Conservation (phyloP, 2,329 filamentous ascomycete species). For the Albifimbria verrucaria region DNA sequence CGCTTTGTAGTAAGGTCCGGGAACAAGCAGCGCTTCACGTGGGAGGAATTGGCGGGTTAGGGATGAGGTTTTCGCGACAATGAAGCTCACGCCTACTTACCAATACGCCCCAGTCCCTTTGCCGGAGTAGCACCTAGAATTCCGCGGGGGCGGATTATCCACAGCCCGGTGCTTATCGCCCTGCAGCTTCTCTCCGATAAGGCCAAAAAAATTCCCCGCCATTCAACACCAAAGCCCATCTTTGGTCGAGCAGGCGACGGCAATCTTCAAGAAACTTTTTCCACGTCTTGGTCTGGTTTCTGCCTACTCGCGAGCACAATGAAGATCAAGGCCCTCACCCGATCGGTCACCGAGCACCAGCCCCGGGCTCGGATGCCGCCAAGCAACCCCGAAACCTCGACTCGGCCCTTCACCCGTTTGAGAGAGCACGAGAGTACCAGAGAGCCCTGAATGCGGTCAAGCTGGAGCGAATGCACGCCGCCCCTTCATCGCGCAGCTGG, state of each 20-base stretch:
- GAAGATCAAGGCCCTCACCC: slow-evolving; percentile 66
- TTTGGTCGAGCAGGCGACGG: slow-evolving; percentile 3
- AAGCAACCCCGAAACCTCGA: slow-evolving; percentile 72
- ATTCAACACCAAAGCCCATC: slow-evolving; percentile 11
- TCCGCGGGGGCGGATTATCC: slow-evolving; percentile 21
- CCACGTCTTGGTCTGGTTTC: neutral
- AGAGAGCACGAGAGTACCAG: slow-evolving; percentile 73
- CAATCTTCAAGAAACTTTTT: neutral
- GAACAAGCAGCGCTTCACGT: too few relatives aligned
- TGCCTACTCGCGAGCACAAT: slow-evolving; percentile 19
- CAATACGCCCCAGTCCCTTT: neutral
- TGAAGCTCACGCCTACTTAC: neutral
- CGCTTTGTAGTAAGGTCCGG: too few relatives aligned
- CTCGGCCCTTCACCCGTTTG: slow-evolving; percentile 84
- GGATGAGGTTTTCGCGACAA: neutral
- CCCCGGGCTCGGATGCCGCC: slow-evolving; percentile 63
- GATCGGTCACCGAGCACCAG: slow-evolving; percentile 62
- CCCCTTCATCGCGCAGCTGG: slow-evolving; percentile 79
- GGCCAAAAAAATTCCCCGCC: slow-evolving; percentile 26
- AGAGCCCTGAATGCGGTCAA: slow-evolving; percentile 74
- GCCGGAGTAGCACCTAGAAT: neutral
- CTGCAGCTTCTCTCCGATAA: slow-evolving; percentile 20
- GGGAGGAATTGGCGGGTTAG: too few relatives aligned
- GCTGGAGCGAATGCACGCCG: slow-evolving; percentile 83
- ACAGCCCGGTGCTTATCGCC: slow-evolving; percentile 27